Percentiles rank a stretch among this genome's conserved stretches.
Conservation (phyloP, 192 early-diverging fungal species). For the Umbelopsis sp. region DNA sequence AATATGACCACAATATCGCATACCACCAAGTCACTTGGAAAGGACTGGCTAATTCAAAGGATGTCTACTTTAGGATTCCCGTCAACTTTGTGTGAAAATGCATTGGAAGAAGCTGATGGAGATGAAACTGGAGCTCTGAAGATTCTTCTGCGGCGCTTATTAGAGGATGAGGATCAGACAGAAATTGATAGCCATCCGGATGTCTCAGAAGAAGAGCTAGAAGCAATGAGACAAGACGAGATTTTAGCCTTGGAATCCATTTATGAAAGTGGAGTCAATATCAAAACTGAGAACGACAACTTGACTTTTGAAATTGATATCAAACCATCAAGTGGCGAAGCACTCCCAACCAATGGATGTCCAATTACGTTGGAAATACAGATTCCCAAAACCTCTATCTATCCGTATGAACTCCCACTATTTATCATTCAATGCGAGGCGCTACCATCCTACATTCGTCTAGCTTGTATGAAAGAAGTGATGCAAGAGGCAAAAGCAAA, state of each 20-base stretch:
- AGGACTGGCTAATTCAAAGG: constrained; percentile 64
- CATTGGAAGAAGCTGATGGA: constrained; percentile 42
- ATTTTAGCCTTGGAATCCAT: constrained; percentile 67
- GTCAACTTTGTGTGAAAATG: constrained; percentile 44
- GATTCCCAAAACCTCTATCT: constrained; percentile 56
- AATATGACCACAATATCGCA: constrained; percentile 55
- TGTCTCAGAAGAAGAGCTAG: constrained; percentile 29
- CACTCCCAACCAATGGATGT: constrained; percentile 29
- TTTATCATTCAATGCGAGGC: constrained; percentile 64
- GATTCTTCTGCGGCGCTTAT: constrained; percentile 53
- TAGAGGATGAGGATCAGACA: constrained; percentile 40
- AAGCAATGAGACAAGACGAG: constrained; percentile 56
- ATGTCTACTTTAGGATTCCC: constrained; percentile 63
- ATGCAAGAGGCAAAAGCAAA: constrained; percentile 44
- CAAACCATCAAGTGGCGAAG: neutral
- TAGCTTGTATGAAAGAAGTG: constrained; percentile 55
- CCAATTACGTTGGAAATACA: constrained; percentile 56
- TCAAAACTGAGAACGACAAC: constrained; percentile 35
- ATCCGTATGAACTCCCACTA: constrained; percentile 67
- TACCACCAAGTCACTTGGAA: constrained; percentile 49
- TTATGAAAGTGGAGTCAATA: constrained; percentile 48
- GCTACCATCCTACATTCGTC: constrained; percentile 72
- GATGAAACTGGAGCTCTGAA: constrained; percentile 59
- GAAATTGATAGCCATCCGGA: constrained; percentile 30
- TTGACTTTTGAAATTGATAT: neutral